Base-by-base conservation (phyloP, 768 basidiomycete species). In the Amanita molliuscula region DNA sequence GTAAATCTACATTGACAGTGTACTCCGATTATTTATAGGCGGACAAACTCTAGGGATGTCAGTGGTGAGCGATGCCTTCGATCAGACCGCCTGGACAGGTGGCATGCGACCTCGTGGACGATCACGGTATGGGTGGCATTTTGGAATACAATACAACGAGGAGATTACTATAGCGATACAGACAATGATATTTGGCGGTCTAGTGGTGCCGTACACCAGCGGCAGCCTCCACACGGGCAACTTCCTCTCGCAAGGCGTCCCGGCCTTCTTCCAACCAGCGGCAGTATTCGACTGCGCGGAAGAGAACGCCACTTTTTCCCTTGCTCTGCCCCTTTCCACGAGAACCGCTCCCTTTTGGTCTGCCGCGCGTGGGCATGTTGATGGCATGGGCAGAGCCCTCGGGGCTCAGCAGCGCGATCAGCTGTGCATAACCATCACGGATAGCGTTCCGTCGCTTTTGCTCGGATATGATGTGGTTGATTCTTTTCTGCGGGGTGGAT, bases 391-490 rank as follows among this genome's bases (percentile, higher is more conserved):
- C 72, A 20, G 71, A 66, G 4, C 86, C 88, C 4, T 80, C 82
- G n/a, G 88, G 86, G 0, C 88, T 81, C 48, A 94, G 81, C 20
- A 95, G 70, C 0, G 82, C 68, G 28, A 90, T 91, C 36, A 95
- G 68, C 61, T 91, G 88, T 1, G 88, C 81, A 65, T 93, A 95
- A 35, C 90, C 90, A 54, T 88, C 84, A 36, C 88, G 82, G 56
- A 95, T 95, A 45, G 88, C 87, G 59, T 94, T 94, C 8, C 92
- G 81, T 6, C 92, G 86, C 59, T 89, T 89, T 67, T 95, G 91
- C 62, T 95, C 92, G 6, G 88, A 91, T 78, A 90, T 82, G 72
- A 95, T 93, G 69, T 95, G 90, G 62, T 93, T 92, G 13, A 89
- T 77, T 10, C 90, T 78, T 60, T 92, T 91, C 65, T 94, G 88